Percentiles rank a stretch among this genome's conserved stretches.
Conservation (phyloP, 441 rosid species). For the Sinapis alba region DNA sequence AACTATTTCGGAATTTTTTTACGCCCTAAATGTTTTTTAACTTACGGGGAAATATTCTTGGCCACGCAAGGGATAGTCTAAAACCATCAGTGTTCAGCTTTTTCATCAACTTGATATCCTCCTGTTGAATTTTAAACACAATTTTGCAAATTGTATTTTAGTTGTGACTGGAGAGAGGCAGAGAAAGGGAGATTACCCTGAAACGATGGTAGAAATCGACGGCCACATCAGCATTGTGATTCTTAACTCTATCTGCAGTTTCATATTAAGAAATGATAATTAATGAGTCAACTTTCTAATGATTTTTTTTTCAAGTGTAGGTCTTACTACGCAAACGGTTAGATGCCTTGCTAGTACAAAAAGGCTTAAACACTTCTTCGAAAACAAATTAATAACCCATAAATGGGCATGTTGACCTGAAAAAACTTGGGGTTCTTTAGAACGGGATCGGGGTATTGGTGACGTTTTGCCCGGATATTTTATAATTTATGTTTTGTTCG, state of each 20-base stretch:
- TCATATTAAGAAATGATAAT: neutral
- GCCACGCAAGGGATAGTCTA: slow-evolving; percentile 54
- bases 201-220: slow-evolving; percentile 41
- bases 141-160: neutral
- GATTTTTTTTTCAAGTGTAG: neutral
- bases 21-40: neutral
- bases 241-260: slow-evolving; percentile 28
- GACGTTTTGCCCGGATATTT: no score
- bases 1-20: neutral
- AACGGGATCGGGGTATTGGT: no score
- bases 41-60: slow-evolving; percentile 53
- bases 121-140: slow-evolving; percentile 27
- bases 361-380: no score
- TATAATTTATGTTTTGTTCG: no score
- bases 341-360: neutral
- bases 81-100: slow-evolving; percentile 42
- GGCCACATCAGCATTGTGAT: slow-evolving; percentile 37
- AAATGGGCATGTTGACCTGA: no score
- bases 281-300: neutral
- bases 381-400: no score
- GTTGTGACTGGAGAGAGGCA: neutral
- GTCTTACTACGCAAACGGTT: neutral
- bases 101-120: slow-evolving; percentile 44
- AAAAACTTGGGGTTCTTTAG: no score
- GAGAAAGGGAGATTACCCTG: slow-evolving; percentile 19